Conservation (phyloP, 805 yeast genomes). For the Candida arabinofermentans region DNA sequence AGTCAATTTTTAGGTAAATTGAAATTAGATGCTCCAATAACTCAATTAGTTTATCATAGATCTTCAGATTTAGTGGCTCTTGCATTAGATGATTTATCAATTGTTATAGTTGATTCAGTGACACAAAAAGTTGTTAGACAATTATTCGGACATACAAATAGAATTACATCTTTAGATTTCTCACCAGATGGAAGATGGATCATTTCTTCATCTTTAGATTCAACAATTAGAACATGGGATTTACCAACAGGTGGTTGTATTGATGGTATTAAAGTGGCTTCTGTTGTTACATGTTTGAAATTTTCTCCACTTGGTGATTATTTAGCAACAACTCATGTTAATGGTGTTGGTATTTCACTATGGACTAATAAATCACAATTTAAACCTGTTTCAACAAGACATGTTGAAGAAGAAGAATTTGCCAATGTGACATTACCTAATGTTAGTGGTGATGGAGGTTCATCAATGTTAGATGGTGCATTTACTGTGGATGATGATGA, state of each 20-base stretch:
- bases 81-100: constrained; percentile 80
- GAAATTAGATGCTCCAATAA: constrained; percentile 70
- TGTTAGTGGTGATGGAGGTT: constrained; percentile 73
- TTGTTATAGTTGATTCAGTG: constrained; percentile 75
- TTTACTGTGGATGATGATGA: constrained; percentile 36
- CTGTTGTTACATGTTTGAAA: constrained; percentile 75
- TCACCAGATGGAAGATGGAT: constrained; percentile 96
- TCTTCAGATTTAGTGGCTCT: constrained; percentile 82
- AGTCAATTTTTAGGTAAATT: constrained; percentile 65
- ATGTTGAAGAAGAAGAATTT: constrained; percentile 74
- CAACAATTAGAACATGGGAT: constrained; percentile 94
- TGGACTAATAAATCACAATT: constrained; percentile 94
- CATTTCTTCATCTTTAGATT: constrained; percentile 75
- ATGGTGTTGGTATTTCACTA: constrained; percentile 81
- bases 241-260: constrained; percentile 95
- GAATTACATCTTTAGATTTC: constrained; percentile 84
- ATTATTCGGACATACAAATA: constrained; percentile 82
- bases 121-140: constrained; percentile 84
- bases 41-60: constrained; percentile 71
- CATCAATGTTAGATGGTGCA: constrained; percentile 73
- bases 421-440: constrained; percentile 63
- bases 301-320: constrained; percentile 87
- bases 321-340: constrained; percentile 88
- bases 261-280: constrained; percentile 77
- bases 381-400: constrained; percentile 67